Evolutionary conservation across 2,329 filamentous ascomycete species (phyloP), one percentile per base, ranked within the genome.

Genomic region (Pestalotiopsis sp.): DNA sequence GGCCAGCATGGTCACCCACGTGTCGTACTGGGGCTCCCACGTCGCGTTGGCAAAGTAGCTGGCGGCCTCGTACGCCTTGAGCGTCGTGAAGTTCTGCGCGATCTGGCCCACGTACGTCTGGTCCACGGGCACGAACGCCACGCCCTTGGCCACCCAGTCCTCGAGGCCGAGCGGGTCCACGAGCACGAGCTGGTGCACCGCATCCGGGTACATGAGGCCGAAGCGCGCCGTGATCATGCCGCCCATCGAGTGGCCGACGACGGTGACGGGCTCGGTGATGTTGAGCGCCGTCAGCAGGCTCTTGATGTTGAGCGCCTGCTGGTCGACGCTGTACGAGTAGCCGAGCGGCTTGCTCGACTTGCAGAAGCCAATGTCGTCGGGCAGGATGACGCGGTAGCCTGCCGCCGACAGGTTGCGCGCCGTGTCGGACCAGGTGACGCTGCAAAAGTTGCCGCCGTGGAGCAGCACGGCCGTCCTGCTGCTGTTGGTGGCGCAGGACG

Each of bases 381-480:
- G 84, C 2, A 85, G 77, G 64, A 88, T 82, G 65, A 88, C 84
- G 52, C 86, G 84, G 71, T 86, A 87, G 57, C 85, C 86, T 36
- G 73, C 75, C 2, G 72, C 70, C 3, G 79, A 73, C 66, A 88
- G 81, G 12, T 77, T 74, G 12, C 75, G 70, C n/a, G 84, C 82
- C 14, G 85, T 87, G 17, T 75, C 76, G 66, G 82, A 79, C 86
- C 86, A 88, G 7, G 86, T 88, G 25, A 84, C 78, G 45, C 81
- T 83, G 74, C 86, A 88, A 71, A 88, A 88, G 76, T 87, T 88
- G 76, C 86, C 87, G 71, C 86, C 86, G 73, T 88, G 86, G 17
- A 88, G 75, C 41, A 88, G 80, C 9, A 87, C 77, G 31, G 82
- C 83, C 0, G 80, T 84, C 71, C 81, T 83, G 57, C 78, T 79